Percentiles rank a stretch among this genome's conserved stretches.
Conservation (phyloP, 2,329 filamentous ascomycete genomes). For the Fusarium veterinarium region DNA sequence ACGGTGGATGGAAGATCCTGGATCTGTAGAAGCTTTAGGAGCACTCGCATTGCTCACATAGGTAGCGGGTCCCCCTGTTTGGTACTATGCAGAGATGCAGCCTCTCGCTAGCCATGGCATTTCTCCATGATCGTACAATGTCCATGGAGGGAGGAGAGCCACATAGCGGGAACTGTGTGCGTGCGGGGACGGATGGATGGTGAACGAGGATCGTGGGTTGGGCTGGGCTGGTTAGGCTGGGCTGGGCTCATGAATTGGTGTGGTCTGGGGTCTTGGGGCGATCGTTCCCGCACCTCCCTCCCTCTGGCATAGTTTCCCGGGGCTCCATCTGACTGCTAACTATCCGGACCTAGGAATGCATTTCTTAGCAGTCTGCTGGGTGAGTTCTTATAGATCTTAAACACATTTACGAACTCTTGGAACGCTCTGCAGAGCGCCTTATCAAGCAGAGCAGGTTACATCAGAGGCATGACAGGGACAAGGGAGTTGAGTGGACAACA, state of each 20-base stretch:
- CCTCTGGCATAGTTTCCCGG: neutral
- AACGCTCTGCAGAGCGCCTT: neutral
- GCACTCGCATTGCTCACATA: conserved; percentile 28
- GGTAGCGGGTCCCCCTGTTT: conserved; percentile 17
- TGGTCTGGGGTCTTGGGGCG: conserved; percentile 47
- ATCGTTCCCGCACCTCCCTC: conserved; percentile 51
- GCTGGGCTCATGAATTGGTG: conserved; percentile 36
- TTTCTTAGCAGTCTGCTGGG: neutral
- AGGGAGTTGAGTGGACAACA: neutral
- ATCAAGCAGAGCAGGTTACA: conserved; percentile 7
- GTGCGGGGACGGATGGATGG: conserved; percentile 26
- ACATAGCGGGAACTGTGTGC: conserved; percentile 40
- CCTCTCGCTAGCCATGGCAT: conserved; percentile 15
- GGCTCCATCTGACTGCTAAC: conserved; percentile 2
- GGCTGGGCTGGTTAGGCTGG: neutral
- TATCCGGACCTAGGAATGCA: neutral
- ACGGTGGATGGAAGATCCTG: conserved; percentile 38
- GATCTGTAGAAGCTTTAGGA: conserved; percentile 23
- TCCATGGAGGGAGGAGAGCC: conserved; percentile 23
- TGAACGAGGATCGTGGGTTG: conserved; percentile 17
- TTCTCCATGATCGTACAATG: conserved; percentile 32
- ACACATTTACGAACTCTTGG: neutral
- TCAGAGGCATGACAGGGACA: conserved; percentile 17
- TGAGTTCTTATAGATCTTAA: neutral
- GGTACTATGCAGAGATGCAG: conserved; percentile 18